Evolutionary conservation across 2,329 filamentous ascomycete species (phyloP).

Genomic region (Exophiala calicioides): DNA sequence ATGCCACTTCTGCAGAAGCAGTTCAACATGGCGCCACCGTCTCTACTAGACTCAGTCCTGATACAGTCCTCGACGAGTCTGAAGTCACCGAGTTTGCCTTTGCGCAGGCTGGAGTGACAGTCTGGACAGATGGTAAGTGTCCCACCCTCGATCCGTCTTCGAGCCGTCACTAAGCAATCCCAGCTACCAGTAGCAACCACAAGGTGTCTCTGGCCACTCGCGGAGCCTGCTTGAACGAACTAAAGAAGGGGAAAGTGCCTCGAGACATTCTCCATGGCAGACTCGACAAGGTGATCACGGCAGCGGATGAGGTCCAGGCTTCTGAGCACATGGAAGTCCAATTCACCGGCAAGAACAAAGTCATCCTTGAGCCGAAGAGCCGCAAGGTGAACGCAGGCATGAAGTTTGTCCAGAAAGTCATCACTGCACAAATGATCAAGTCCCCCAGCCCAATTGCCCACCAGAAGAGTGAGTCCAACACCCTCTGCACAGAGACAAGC

Average conservation of each 20-base stretch:
- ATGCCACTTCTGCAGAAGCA: background rate
- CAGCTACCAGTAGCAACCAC: conserved; percentile 4
- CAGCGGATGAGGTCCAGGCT: background rate
- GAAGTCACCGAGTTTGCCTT: conserved; percentile 13
- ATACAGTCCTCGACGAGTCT: conserved; percentile 7
- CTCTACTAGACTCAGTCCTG: too few species aligned
- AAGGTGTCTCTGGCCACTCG: conserved; percentile 6
- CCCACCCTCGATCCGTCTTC: background rate
- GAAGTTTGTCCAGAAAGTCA: background rate
- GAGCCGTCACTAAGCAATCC: background rate
- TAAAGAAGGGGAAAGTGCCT: conserved; percentile 5
- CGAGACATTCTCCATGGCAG: too few species aligned
- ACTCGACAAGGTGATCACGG: conserved; percentile 3
- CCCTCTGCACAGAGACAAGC: background rate
- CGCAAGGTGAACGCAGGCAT: conserved; percentile 10
- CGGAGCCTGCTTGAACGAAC: too few species aligned
- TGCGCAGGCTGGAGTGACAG: conserved; percentile 14
- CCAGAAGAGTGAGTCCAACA: conserved; percentile 4
- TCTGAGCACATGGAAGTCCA: conserved; percentile 1
- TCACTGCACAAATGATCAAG: conserved; percentile 10
- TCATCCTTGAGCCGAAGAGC: conserved; percentile 20
- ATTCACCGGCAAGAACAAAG: conserved; percentile 5
- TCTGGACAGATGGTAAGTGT: conserved; percentile 14
- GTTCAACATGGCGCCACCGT: background rate
- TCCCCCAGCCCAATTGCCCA: conserved; percentile 3